phyloP scores from a whole-genome alignment of 1,284 basidiomycete species.

The Chiua sp. region DNA sequence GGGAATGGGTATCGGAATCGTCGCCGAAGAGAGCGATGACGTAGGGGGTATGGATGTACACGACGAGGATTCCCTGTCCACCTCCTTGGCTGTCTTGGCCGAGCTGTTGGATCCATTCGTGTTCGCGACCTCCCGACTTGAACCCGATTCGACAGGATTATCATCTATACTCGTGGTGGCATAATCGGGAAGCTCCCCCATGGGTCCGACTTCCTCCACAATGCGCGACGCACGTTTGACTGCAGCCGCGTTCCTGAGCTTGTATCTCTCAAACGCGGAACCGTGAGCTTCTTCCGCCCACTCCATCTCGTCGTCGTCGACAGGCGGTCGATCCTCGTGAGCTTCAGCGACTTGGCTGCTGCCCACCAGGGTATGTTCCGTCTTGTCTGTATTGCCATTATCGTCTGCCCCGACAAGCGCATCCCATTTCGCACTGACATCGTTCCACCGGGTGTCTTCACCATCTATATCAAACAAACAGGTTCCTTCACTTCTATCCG shows the following conservation, averaged over 20 bases:
- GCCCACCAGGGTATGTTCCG: conserved; percentile 15
- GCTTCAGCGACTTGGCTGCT: not conserved
- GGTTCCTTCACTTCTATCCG: conserved; percentile 18
- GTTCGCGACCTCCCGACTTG: not conserved
- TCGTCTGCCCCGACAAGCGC: conserved; percentile 28
- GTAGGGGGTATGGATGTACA: conserved; percentile 10
- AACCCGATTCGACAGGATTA: not conserved
- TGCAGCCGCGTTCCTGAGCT: conserved; percentile 7
- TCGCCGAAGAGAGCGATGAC: not conserved
- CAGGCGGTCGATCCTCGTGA: conserved; percentile 21
- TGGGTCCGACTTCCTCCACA: conserved; percentile 39
- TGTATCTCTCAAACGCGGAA: conserved; percentile 38
- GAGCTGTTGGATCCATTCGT: conserved; percentile 3
- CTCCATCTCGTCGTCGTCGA: conserved; percentile 42
- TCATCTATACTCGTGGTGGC: conserved; percentile 12
- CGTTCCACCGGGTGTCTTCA: conserved; percentile 48
- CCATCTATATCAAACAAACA: conserved; percentile 43
- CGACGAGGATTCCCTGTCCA: not conserved
- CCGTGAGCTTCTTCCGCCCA: conserved; percentile 58
- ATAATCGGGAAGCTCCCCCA: conserved; percentile 43
- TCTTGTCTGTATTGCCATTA: conserved; percentile 27
- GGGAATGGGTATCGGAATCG: conserved; percentile 39
- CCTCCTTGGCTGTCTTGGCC: conserved; percentile 13
- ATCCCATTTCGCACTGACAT: conserved; percentile 62
- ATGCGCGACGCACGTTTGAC: conserved; percentile 28